Percentiles rank a stretch among this genome's conserved stretches.
phyloP scores from a whole-genome alignment of 371 early-diverging fungal species.

The Saksenaea vasiformis region DNA sequence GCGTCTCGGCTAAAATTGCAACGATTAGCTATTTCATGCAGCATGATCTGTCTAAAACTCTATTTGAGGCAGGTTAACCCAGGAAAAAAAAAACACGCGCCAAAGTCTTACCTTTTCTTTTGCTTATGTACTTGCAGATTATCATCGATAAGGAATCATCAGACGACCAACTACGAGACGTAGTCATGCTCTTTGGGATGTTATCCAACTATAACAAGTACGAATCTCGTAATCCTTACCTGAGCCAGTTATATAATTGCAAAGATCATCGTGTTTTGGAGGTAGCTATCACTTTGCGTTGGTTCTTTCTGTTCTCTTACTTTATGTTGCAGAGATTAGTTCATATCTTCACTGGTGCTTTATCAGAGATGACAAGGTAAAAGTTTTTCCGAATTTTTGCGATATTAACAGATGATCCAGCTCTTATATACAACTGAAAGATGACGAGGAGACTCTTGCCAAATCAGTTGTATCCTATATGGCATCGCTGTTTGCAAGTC shows the following conservation, averaged over 20 bases:
- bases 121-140: conserved; percentile 18
- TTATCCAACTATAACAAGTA: conserved; percentile 62
- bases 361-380: conserved; percentile 42
- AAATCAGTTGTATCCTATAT: conserved; percentile 49
- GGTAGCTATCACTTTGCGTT: not conserved
- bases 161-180: conserved; percentile 27
- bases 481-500: conserved; percentile 49
- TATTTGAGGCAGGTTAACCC: conserved; percentile 43
- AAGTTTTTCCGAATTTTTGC: not conserved
- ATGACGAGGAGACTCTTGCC: conserved; percentile 51
- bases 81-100: not conserved
- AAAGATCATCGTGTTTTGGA: conserved; percentile 29
- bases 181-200: conserved; percentile 46
- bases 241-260: conserved; percentile 28
- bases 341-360: conserved; percentile 24
- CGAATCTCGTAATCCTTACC: conserved; percentile 52
- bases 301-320: not conserved
- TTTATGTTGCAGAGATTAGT: conserved; percentile 29
- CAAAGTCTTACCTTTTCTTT: not conserved
- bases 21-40: conserved; percentile 50
- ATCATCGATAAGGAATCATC: conserved; percentile 25
- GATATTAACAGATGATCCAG: not conserved
- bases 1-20: not conserved
- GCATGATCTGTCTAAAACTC: conserved; percentile 38
- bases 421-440: conserved; percentile 42